phyloP scores from a whole-genome alignment of 2,329 filamentous ascomycete species.

The Hymenoscyphus infarciens region DNA sequence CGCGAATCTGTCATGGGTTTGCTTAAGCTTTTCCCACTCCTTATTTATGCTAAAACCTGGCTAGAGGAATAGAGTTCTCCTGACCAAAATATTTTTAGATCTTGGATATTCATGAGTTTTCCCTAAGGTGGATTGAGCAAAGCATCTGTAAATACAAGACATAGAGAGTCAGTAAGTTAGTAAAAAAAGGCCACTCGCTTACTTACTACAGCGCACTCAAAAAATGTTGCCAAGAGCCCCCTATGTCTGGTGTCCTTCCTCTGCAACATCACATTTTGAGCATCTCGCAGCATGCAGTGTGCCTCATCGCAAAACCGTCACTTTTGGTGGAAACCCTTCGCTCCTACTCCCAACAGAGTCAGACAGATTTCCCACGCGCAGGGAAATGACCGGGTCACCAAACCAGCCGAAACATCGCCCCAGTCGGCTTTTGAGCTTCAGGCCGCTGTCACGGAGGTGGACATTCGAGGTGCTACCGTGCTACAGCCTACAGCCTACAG shows the following conservation, averaged over 20 bases:
- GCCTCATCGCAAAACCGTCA: neutral
- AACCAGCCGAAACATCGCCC: conserved; percentile 3
- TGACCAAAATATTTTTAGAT: no score
- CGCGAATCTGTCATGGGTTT: no score
- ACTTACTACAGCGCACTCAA: neutral
- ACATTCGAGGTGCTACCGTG: neutral
- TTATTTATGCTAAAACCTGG: no score
- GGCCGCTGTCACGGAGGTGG: neutral
- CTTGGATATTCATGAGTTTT: no score
- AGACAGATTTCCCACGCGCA: neutral
- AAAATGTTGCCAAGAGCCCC: neutral
- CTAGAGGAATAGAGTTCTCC: no score
- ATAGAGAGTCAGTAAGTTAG: no score
- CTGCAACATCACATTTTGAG: neutral
- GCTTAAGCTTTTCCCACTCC: no score
- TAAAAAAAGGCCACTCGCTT: no score
- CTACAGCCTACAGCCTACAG: no score
- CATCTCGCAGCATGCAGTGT: neutral
- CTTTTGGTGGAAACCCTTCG: neutral
- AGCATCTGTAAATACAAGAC: no score
- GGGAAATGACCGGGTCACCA: neutral
- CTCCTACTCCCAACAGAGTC: neutral
- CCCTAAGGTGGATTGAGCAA: no score
- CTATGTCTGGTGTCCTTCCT: neutral
- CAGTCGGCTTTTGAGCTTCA: neutral